These are phyloP conservation scores for Chloranthus sessilifolius DNA, from an alignment of 164 flowering plant genomes.

Conservation along the genomic window DNA sequence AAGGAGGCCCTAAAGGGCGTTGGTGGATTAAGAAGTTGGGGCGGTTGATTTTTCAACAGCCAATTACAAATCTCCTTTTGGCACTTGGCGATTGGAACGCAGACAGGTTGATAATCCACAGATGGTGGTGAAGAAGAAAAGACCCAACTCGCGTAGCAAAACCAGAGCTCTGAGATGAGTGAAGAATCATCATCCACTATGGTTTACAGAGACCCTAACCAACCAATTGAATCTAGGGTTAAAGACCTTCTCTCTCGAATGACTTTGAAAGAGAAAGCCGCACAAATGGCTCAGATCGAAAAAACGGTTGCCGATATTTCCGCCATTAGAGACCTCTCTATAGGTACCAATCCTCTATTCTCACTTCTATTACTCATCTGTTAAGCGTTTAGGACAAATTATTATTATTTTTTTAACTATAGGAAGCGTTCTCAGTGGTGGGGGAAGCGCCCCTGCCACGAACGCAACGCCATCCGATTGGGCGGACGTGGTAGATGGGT, in stretches of 20 bases:
- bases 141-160: too few species aligned
- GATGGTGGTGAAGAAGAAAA: too few species aligned
- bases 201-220: slow-evolving; percentile 32
- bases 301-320: slow-evolving; percentile 21
- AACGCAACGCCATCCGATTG: slow-evolving; percentile 45
- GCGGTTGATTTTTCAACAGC: too few species aligned
- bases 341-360: slow-evolving; percentile 18
- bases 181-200: too few species aligned
- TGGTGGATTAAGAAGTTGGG: too few species aligned
- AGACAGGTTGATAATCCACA: too few species aligned
- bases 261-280: slow-evolving; percentile 33
- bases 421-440: slow-evolving; percentile 62
- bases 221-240: slow-evolving; percentile 26
- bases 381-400: background rate
- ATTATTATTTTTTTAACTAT: slow-evolving; percentile 6
- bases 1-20: too few species aligned
- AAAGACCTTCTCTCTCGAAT: slow-evolving; percentile 36
- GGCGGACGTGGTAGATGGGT: slow-evolving; percentile 64
- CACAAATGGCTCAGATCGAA: slow-evolving; percentile 42
- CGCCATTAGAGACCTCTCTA: slow-evolving; percentile 21
- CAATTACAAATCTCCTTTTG: too few species aligned
- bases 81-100: too few species aligned
- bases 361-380: too few species aligned
- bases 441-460: slow-evolving; percentile 47
- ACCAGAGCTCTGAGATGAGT: too few species aligned